Conservation (phyloP, 306 rosid genomes). For the Gastrolobium villosum region DNA sequence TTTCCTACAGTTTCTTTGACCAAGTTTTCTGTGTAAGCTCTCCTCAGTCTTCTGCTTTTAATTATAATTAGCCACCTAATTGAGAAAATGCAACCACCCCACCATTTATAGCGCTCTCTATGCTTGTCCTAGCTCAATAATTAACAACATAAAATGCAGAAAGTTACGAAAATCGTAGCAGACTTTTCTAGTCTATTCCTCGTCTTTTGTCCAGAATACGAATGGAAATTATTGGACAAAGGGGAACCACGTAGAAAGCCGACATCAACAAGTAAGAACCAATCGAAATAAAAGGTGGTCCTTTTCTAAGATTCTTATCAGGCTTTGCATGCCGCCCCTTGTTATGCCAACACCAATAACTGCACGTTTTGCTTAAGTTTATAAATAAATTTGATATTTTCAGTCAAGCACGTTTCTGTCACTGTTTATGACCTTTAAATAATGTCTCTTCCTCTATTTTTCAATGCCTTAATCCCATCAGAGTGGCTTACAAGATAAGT, state of each 20-base stretch:
- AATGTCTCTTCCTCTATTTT: neutral
- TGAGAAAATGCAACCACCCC: conserved; percentile 16
- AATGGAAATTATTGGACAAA: conserved; percentile 36
- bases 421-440: conserved; percentile 10
- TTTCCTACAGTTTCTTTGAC: conserved; percentile 18
- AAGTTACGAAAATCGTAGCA: neutral
- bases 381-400: conserved; percentile 19
- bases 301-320: conserved; percentile 50
- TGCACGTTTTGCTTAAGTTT: conserved; percentile 47
- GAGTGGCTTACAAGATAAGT: neutral
- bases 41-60: neutral
- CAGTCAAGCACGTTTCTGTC: conserved; percentile 74
- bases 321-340: conserved; percentile 60
- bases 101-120: neutral
- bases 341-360: conserved; percentile 45
- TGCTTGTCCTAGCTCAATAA: conserved; percentile 8
- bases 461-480: conserved; percentile 6
- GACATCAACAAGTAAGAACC: conserved; percentile 39
- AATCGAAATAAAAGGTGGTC: conserved; percentile 22
- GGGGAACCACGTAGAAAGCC: conserved; percentile 43
- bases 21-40: neutral
- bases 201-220: neutral
- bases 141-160: neutral
- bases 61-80: conserved; percentile 1
- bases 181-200: conserved; percentile 14